phyloP scores from a whole-genome alignment of 768 basidiomycete species.

The Fomitopsis serialis region DNA sequence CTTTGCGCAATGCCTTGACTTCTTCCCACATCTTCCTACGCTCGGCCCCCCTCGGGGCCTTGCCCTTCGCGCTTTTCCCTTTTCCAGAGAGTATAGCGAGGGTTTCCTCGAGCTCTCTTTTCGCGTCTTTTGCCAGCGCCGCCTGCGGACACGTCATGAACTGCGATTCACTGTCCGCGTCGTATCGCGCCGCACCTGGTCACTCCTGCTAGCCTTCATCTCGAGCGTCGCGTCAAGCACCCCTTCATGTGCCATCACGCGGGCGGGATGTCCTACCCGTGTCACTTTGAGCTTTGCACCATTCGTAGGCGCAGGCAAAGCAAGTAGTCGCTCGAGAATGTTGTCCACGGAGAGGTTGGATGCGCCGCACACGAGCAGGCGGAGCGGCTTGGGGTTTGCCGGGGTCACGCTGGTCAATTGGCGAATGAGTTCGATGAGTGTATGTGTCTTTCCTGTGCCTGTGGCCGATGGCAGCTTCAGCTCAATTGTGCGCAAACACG shows the following conservation, averaged over 20 bases:
- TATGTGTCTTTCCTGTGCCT: slow-evolving; percentile 95
- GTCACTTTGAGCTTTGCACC: slow-evolving; percentile 58
- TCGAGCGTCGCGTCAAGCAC: slow-evolving; percentile 68
- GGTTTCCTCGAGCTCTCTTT: slow-evolving; percentile 72
- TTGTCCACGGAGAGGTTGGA: slow-evolving; percentile 96
- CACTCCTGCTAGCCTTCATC: slow-evolving; percentile 65
- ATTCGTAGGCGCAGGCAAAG: slow-evolving; percentile 47
- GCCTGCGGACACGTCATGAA: slow-evolving; percentile 40
- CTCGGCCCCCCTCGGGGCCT: slow-evolving; percentile 63
- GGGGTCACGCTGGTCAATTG: slow-evolving; percentile 57
- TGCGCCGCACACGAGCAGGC: slow-evolving; percentile 86
- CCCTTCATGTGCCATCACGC: slow-evolving; percentile 72
- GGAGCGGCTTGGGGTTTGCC: slow-evolving; percentile 44
- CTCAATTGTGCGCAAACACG: not conserved
- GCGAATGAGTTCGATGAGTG: slow-evolving; percentile 88
- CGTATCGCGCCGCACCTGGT: slow-evolving; percentile 42
- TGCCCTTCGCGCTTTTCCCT: slow-evolving; percentile 70
- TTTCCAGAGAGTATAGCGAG: slow-evolving; percentile 64
- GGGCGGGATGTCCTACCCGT: slow-evolving; percentile 93
- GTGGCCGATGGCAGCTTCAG: not conserved
- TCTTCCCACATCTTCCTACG: slow-evolving; percentile 85
- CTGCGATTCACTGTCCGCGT: not conserved
- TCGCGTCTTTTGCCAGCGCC: slow-evolving; percentile 82
- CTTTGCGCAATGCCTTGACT: slow-evolving; percentile 81
- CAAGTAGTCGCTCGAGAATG: slow-evolving; percentile 79